Evolutionary conservation across 495 filamentous ascomycete species (phyloP).

Genomic region (Podospora anserina): DNA sequence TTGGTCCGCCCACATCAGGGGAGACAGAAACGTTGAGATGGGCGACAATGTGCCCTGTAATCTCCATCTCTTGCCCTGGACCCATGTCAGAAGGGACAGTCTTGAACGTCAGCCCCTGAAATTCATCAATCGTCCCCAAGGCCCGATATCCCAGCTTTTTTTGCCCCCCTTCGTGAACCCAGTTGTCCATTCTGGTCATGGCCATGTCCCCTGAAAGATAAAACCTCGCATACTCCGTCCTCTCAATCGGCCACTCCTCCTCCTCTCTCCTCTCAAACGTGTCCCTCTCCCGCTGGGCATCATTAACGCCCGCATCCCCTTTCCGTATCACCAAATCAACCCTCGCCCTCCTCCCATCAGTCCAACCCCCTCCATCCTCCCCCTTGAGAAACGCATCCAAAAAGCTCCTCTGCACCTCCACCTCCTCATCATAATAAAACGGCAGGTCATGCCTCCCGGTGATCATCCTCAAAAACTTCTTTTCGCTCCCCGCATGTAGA

Average conservation of each 20-base stretch:
- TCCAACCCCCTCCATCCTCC: slow-evolving; percentile 59
- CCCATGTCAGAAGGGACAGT: slow-evolving; percentile 48
- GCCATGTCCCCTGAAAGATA: slow-evolving; percentile 45
- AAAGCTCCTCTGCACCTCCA: slow-evolving; percentile 62
- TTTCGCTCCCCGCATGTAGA: slow-evolving; percentile 54
- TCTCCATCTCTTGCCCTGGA: slow-evolving; percentile 49
- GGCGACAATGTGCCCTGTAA: slow-evolving; percentile 64
- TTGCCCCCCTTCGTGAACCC: slow-evolving; percentile 18
- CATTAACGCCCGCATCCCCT: slow-evolving; percentile 61
- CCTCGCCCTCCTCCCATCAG: slow-evolving; percentile 48
- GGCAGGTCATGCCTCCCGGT: slow-evolving; percentile 67
- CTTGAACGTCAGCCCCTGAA: slow-evolving; percentile 50
- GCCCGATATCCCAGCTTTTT: slow-evolving; percentile 53
- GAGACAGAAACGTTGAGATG: slow-evolving; percentile 59
- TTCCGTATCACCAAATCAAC: slow-evolving; percentile 58
- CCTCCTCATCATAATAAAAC: slow-evolving; percentile 65
- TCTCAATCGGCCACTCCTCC: slow-evolving; percentile 60
- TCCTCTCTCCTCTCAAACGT: slow-evolving; percentile 50
- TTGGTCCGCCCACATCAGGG: slow-evolving; percentile 22
- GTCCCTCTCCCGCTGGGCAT: slow-evolving; percentile 52
- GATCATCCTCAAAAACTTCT: slow-evolving; percentile 66
- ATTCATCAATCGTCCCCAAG: slow-evolving; percentile 50
- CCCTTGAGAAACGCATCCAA: slow-evolving; percentile 66
- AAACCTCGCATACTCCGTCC: slow-evolving; percentile 58
- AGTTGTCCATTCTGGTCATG: slow-evolving; percentile 24